Evolutionary conservation across 306 rosid genomes (phyloP), one percentile per base, ranked within the genome.

Genomic region (Prosopis cineraria): DNA sequence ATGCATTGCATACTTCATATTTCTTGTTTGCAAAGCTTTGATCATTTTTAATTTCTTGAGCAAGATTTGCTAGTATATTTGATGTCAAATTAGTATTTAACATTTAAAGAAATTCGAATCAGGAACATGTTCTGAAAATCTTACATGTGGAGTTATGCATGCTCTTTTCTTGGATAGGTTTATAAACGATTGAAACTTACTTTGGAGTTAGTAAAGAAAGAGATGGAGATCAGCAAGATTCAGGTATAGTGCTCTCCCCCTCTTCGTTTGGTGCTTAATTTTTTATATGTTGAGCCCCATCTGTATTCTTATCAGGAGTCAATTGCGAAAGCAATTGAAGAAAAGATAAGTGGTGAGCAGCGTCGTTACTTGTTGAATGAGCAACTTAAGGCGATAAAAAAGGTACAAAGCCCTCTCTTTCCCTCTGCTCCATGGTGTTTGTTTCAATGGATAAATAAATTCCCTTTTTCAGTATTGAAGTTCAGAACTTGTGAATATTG

Each of bases 281-380:
- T 29, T 55, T 36, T 60, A 39, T 77, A 70, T 73, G 29, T 70
- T 84, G 52, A 78, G 80, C 27, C 70, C 30, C 44, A n/a, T 13
- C 56, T 75, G 40, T 27, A 65, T 85, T 68, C 22, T 85, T 78
- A 22, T 75, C 82, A 93, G 99, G 99, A 96, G 89, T 85, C 96
- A 74, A 96, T 96, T 84, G 99, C 99, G 9, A 96, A 96, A 88
- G 98, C 98, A 70, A 96, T 96, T 82, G 99, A 96, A 85, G 99
- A 96, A 82, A 96, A 96, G 88, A 96, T 96, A 79, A 96, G 97
- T 73, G 91, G 97, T 76, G 99, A 96, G 85, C 99, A 96, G 80
- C 97, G 99, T 53, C 98, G 99, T 50, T 96, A 91, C 82, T 86
- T 96, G 82, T 79, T 96, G 82, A 96, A 91, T 31, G 98, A 96